Evolutionary conservation across 2,329 filamentous ascomycete species (phyloP), one percentile per base, ranked within the genome.

Genomic region (Cladosporium velox): DNA sequence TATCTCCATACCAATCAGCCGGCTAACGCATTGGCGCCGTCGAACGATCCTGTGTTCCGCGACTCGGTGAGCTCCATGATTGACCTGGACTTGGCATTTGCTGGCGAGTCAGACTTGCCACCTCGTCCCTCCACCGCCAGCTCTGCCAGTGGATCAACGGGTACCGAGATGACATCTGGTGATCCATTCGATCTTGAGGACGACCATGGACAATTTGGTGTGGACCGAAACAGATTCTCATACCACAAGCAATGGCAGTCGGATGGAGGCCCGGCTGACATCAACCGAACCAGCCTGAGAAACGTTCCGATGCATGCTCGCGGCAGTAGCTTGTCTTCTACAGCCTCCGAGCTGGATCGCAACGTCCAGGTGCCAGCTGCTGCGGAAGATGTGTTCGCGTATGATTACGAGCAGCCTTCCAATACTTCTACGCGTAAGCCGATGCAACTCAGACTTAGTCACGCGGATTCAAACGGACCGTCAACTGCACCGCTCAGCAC

Each of bases 151-250:
- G 72, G 70, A 47, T 75, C 72, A 1, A 65, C 77, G 69, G 65
- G 77, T 57, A 79, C 77, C 21, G 79, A 81, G 61, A 74, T 76
- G 24, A 77, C 78, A 47, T 80, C 76, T 62, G 80, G 80, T 4
- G 80, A 83, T 65, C 82, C 82, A 0, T 84, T 84, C 69, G 82
- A 83, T 70, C 77, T 84, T 7, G 82, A 83, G 68, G 80, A 83
- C 14, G 70, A 75, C 26, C 67, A 70, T n/a, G 67, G 70, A 18
- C 72, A 74, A 57, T 71, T 69, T 15, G 73, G 72, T 10, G 59
- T 68, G 10, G 74, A 76, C 57, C 70, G 71, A 38, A 72, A 75
- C 54, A 71, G 75, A 58, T 75, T 74, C 63, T 77, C 76, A 5
- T 71, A 73, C 57, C 76, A 78, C 68, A 76, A 76, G 67, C 75